Evolutionary conservation across 164 flowering plant species (phyloP).

Genomic region (Nymphaea colorata): DNA sequence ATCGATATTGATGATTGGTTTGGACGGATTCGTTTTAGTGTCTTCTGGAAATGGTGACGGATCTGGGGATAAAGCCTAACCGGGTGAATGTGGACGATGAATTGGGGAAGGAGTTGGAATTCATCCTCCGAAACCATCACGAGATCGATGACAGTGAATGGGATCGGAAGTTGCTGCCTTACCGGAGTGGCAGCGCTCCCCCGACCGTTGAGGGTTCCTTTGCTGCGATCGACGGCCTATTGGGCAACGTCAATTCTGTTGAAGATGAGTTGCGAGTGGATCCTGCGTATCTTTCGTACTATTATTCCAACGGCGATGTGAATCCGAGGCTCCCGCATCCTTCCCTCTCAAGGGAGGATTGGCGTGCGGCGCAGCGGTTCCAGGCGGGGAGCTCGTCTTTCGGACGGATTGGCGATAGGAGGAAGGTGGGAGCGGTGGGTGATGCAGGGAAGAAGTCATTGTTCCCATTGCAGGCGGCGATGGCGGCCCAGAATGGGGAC

Average conservation of each 20-base stretch:
- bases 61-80: not conserved
- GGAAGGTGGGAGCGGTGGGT: constrained; percentile 33
- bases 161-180: constrained; percentile 57
- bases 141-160: constrained; percentile 47
- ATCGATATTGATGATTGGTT: no score
- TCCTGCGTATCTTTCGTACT: constrained; percentile 54
- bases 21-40: no score
- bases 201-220: constrained; percentile 80
- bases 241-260: constrained; percentile 21
- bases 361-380: constrained; percentile 55
- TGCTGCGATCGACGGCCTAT: constrained; percentile 55
- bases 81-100: constrained; percentile 43
- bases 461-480: constrained; percentile 53
- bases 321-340: constrained; percentile 81
- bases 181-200: constrained; percentile 78
- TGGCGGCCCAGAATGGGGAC: constrained; percentile 32
- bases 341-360: constrained; percentile 56
- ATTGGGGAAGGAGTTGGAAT: constrained; percentile 51
- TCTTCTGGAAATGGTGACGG: not conserved
- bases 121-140: constrained; percentile 50
- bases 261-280: constrained; percentile 62
- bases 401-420: constrained; percentile 66
- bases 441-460: constrained; percentile 26
- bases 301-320: constrained; percentile 51
- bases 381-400: constrained; percentile 41